phyloP scores from a whole-genome alignment of 2,329 filamentous ascomycete genomes.

The Coleophoma cylindrospora region DNA sequence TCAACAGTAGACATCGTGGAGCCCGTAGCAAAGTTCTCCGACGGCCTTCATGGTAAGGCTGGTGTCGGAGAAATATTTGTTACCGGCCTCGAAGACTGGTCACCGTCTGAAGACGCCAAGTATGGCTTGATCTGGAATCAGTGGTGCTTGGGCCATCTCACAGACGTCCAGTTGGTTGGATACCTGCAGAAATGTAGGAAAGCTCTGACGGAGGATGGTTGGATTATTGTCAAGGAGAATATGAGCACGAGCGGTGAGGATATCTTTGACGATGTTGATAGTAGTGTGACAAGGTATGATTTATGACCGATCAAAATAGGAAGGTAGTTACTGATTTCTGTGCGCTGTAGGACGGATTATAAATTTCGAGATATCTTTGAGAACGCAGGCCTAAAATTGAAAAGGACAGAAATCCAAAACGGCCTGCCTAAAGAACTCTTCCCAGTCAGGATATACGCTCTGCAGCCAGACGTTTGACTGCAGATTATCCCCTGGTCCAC shows the following conservation, averaged over 20 bases:
- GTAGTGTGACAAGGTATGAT: constrained; percentile 63
- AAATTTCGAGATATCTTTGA: constrained; percentile 69
- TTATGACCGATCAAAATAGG: neutral
- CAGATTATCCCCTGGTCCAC: neutral
- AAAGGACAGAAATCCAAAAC: constrained; percentile 66
- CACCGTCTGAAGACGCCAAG: constrained; percentile 31
- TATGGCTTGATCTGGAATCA: constrained; percentile 89
- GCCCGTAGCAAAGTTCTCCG: constrained; percentile 77
- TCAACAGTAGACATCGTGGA: constrained; percentile 76
- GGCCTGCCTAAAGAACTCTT: constrained; percentile 60
- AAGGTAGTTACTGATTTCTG: constrained; percentile 2
- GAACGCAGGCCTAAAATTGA: constrained; percentile 61
- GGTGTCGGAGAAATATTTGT: constrained; percentile 64
- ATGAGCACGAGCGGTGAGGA: constrained; percentile 54
- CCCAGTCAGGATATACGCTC: constrained; percentile 73
- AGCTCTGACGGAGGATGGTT: constrained; percentile 45
- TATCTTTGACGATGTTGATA: constrained; percentile 71
- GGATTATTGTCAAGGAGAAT: constrained; percentile 81
- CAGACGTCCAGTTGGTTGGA: constrained; percentile 63
- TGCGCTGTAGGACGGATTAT: constrained; percentile 51
- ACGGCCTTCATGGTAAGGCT: constrained; percentile 47
- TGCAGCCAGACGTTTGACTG: constrained; percentile 30
- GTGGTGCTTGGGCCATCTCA: constrained; percentile 84
- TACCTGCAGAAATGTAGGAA: constrained; percentile 60
- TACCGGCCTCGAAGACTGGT: constrained; percentile 71